Evolutionary conservation across 208 protist species (phyloP), one percentile per base, ranked within the genome.

Genomic region (Leishmania major): DNA sequence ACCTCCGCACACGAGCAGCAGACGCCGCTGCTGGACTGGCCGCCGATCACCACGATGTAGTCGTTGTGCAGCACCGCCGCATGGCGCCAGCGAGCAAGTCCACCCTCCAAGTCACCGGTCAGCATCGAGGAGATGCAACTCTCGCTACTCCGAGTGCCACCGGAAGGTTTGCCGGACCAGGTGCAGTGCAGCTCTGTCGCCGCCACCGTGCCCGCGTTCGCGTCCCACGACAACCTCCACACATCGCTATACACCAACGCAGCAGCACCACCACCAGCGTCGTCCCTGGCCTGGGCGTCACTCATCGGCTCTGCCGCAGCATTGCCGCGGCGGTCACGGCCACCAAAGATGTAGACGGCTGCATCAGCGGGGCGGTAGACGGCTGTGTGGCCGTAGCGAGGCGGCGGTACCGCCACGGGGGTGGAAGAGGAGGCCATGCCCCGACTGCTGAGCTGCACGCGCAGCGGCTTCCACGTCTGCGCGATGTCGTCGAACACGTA

Each of bases 291-390:
- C 7, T 72, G 40, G 49, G 75, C 4, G 77, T 67, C 37, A 31
- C 19, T 59, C 35, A 69, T 37, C 70, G 37, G n/a, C 31, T 25
- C 60, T 22, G 60, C 37, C 62, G 31, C 70, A 6, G 31, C 51
- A 11, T 53, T 55, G 40, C 83, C 55, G 40, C 83, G 49, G 25
- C 73, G 71, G 43, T 82, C 85, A 40, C 88, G 83, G 49, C 92
- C 92, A 62, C 92, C 92, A 75, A 92, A 96, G n/a, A 96, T 78
- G 82, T 94, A 96, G 51, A 94, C 79, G n/a, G 79, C 84, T 55
- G 75, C 83, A 69, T 87, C 84, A 6, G 78, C 69, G 0, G 80
- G 66, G 53, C 87, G 83, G 81, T 88, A 93, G 8, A 93, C 86
- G 31, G 88, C 87, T 25, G 87, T 85, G 83, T 96, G 92, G 60